Conservation (phyloP, 164 flowering plant species). For the Paratinospora sagittata region DNA sequence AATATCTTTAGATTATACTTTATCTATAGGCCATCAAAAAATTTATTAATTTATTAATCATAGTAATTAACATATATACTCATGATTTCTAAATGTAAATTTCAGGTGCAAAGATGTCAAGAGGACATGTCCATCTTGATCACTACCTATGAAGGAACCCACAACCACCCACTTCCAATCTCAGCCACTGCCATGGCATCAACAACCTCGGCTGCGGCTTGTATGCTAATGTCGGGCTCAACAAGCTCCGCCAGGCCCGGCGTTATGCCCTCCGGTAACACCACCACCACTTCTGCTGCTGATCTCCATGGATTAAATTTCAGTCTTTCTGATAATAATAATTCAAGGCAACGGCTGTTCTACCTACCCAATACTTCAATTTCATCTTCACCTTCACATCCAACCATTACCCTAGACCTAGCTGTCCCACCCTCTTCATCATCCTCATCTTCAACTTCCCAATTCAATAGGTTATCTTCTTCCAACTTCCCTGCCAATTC, state of each 20-base stretch:
- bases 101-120: slow-evolving; percentile 85
- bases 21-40: too few relatives aligned
- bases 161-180: slow-evolving; percentile 75
- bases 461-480: slow-evolving; percentile 30
- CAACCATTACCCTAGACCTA: slow-evolving; percentile 92
- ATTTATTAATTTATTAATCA: too few relatives aligned
- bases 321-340: slow-evolving; percentile 36
- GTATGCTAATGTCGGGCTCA: slow-evolving; percentile 69
- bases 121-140: slow-evolving; percentile 81
- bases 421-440: slow-evolving; percentile 41
- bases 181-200: slow-evolving; percentile 90
- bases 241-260: slow-evolving; percentile 22
- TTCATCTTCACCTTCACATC: slow-evolving; percentile 49
- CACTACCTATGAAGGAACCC: slow-evolving; percentile 91
- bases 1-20: background rate
- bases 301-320: slow-evolving; percentile 54
- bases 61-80: too few relatives aligned
- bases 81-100: background rate
- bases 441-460: slow-evolving; percentile 30
- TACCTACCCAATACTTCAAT: slow-evolving; percentile 50
- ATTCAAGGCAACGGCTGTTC: slow-evolving; percentile 44
- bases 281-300: slow-evolving; percentile 13
- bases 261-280: slow-evolving; percentile 8
- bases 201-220: slow-evolving; percentile 85
- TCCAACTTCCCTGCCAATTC: slow-evolving; percentile 24